phyloP scores from a whole-genome alignment of 1,284 basidiomycete species.

The Apiotrichum laibachii region DNA sequence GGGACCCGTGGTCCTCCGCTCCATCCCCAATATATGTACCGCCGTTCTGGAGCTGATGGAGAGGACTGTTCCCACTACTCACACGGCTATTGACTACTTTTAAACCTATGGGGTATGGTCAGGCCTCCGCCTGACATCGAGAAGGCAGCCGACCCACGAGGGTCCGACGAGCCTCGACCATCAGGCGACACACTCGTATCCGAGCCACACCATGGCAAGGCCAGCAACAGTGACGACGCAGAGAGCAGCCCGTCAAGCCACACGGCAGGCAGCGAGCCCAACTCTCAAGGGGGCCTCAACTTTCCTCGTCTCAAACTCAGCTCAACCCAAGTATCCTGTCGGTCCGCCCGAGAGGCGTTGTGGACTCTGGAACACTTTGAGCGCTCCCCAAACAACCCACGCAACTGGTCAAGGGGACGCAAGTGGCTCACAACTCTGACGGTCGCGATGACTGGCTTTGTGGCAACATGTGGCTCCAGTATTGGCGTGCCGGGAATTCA shows the following conservation, averaged over 20 bases:
- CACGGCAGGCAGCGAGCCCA: no score
- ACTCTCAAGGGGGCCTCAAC: neutral
- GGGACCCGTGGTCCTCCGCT: no score
- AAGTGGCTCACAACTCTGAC: conserved; percentile 38
- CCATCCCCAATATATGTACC: no score
- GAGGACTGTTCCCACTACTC: no score
- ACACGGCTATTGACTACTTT: no score
- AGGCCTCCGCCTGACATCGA: neutral
- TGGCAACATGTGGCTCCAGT: conserved; percentile 41
- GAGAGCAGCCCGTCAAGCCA: no score
- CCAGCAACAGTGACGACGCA: no score
- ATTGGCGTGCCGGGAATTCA: conserved; percentile 46
- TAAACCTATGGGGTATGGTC: neutral
- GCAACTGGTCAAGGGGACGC: conserved; percentile 36
- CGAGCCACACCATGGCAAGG: no score
- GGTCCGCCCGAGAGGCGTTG: conserved; percentile 29
- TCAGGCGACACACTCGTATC: neutral
- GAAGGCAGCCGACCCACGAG: neutral
- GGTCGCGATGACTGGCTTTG: conserved; percentile 45
- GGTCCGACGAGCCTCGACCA: neutral
- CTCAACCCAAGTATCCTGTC: conserved; percentile 21
- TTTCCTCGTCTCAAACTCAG: conserved; percentile 13
- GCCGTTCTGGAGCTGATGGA: no score
- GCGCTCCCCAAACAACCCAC: conserved; percentile 34
- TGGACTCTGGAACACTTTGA: conserved; percentile 30